Conservation (phyloP, 2,329 filamentous ascomycete genomes). For the Aphanocladium album region DNA sequence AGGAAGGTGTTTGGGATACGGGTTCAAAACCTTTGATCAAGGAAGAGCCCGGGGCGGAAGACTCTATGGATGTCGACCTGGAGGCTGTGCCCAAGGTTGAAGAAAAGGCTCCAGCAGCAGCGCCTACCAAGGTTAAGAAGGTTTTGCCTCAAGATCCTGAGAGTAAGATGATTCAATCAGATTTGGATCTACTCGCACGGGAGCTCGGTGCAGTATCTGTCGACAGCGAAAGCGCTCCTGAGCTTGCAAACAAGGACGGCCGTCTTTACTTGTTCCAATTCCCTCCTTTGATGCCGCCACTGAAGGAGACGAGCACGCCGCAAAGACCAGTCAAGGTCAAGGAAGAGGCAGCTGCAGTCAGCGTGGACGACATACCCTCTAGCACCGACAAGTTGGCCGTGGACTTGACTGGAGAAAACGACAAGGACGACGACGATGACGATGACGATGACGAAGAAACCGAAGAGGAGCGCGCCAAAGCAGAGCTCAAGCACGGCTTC, state of each 20-base stretch:
- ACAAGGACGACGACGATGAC: constrained; percentile 20
- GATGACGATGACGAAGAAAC: constrained; percentile 23
- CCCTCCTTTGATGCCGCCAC: constrained; percentile 54
- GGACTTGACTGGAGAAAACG: constrained; percentile 36
- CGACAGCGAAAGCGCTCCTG: constrained; percentile 22
- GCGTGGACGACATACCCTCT: constrained; percentile 31
- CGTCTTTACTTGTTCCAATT: constrained; percentile 61
- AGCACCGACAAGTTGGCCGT: constrained; percentile 25
- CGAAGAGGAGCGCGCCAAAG: constrained; percentile 26
- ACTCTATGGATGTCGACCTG: constrained; percentile 20
- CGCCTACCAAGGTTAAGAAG: constrained; percentile 20
- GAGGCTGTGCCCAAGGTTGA: not conserved
- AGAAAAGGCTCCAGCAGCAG: not conserved
- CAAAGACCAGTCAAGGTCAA: constrained; percentile 32
- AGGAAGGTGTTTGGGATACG: constrained; percentile 39
- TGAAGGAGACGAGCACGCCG: constrained; percentile 31
- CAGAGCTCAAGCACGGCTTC: constrained; percentile 28
- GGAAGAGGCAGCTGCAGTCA: constrained; percentile 36
- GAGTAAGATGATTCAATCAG: constrained; percentile 33
- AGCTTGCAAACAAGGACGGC: constrained; percentile 43
- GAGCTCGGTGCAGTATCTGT: constrained; percentile 37
- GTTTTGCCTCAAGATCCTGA: constrained; percentile 31
- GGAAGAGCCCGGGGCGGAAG: constrained; percentile 38
- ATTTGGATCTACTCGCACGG: constrained; percentile 37
- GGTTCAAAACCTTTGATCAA: constrained; percentile 37